phyloP scores from a whole-genome alignment of 805 yeast species.

The Priceomyces melissophilus region DNA sequence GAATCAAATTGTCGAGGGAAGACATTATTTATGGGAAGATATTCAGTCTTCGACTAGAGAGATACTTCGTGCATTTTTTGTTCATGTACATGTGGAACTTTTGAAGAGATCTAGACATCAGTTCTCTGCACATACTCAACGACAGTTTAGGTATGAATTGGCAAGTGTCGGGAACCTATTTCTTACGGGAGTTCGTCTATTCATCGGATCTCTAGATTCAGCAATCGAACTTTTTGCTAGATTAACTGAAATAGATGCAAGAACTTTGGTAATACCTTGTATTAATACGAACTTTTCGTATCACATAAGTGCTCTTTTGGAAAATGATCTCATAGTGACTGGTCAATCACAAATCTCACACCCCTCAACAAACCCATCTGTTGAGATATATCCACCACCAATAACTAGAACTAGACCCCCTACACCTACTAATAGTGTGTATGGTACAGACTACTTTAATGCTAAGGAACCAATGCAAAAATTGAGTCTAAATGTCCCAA shows the following conservation, averaged over 20 bases:
- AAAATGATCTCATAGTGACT: slow-evolving; percentile 68
- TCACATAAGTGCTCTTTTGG: slow-evolving; percentile 74
- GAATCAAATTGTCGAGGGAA: slow-evolving; percentile 75
- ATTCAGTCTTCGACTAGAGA: slow-evolving; percentile 63
- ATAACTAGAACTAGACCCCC: slow-evolving; percentile 21
- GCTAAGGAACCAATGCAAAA: neutral
- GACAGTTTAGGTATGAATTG: slow-evolving; percentile 65
- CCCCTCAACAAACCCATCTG: slow-evolving; percentile 45
- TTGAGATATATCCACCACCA: slow-evolving; percentile 23
- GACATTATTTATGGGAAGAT: slow-evolving; percentile 63
- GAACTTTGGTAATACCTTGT: slow-evolving; percentile 68
- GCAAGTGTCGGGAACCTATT: slow-evolving; percentile 87
- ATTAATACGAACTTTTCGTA: slow-evolving; percentile 81
- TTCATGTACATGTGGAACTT: slow-evolving; percentile 75
- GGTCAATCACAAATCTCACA: slow-evolving; percentile 95
- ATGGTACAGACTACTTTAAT: slow-evolving; percentile 4
- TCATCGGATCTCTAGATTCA: slow-evolving; percentile 80
- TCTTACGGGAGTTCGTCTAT: slow-evolving; percentile 74
- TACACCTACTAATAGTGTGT: slow-evolving; percentile 15
- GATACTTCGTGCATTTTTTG: slow-evolving; percentile 70
- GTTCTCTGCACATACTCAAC: slow-evolving; percentile 24
- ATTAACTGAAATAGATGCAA: slow-evolving; percentile 55
- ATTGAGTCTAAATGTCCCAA: neutral
- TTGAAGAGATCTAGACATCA: slow-evolving; percentile 59
- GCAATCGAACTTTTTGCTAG: slow-evolving; percentile 74